Evolutionary conservation across 495 filamentous ascomycete genomes (phyloP), one percentile per base, ranked within the genome.

Genomic region (Articulospora tetracladia): DNA sequence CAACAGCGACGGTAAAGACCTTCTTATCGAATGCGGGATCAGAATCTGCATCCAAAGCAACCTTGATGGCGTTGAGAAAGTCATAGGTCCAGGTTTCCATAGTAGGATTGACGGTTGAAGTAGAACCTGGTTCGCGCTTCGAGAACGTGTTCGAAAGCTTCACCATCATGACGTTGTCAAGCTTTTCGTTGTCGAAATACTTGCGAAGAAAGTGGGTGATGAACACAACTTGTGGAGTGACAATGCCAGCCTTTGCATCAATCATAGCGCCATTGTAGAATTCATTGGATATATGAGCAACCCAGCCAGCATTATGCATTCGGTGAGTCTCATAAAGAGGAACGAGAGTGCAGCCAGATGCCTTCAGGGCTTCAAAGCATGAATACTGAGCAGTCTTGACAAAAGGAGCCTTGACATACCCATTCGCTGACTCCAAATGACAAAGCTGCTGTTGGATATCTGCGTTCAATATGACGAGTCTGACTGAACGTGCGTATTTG

Each of bases 221-320:
- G 27, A 55, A 55, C 20, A 3, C 4, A n/a, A 23, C 53, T 20
- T 55, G 3, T 3, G 53, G 25, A 4, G 26, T 17, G 17, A 32
- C 23, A 3, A n/a, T 32, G 3, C 3, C 17, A 4, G 28, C 28
- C 12, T 55, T 55, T n/a, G 8, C 53, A 22, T 55, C 53, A 19
- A 55, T 22, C 17, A 55, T 25, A 19, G 53, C 53, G 8, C 20
- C 20, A 22, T 55, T 55, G 27, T 55, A 55, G 20, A 34, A 55
- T 20, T 55, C 12, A 7, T 34, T 10, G 11, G 22, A 28, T 13
- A 55, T 23, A 3, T 11, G 39, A 3, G 22, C 7, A 34, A 55
- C 53, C 12, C 4, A 32, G 3, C 3, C 10, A 7, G 24, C 8
- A 19, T 55, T 55, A 3, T 10, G 39, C 53, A 55, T 55, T 3